Percentiles rank a stretch among this genome's conserved stretches.
phyloP scores from a whole-genome alignment of 2,329 filamentous ascomycete species.

The Coniochaeta pulveracea region DNA sequence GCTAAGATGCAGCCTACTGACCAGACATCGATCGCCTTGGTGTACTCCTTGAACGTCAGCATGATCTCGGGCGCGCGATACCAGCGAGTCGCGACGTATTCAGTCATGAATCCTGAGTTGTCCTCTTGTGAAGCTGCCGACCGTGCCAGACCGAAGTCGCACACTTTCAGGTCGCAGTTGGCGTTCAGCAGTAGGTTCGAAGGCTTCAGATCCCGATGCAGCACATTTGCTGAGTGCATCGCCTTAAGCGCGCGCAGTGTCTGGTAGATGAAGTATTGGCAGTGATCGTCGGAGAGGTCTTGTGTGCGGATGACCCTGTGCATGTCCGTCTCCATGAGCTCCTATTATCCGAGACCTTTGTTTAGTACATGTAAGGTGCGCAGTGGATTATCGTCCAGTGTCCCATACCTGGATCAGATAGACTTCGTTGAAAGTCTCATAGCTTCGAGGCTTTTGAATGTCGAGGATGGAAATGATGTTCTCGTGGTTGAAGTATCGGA shows the following conservation, averaged over 20 bases:
- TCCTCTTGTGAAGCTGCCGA: constrained; percentile 96
- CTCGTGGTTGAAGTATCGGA: constrained; percentile 98
- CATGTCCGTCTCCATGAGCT: constrained; percentile 99
- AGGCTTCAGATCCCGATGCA: constrained; percentile 94
- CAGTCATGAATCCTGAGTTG: constrained; percentile 99
- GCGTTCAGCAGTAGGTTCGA: constrained; percentile 95
- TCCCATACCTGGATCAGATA: constrained; percentile 84
- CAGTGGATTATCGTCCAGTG: neutral
- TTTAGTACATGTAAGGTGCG: too few species aligned
- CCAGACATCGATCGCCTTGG: constrained; percentile 98
- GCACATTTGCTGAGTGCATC: constrained; percentile 97
- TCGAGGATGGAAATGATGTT: constrained; percentile 99
- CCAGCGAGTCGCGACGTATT: constrained; percentile 99
- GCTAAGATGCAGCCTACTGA: constrained; percentile 96
- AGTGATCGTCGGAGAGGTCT: constrained; percentile 96
- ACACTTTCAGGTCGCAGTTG: constrained; percentile 98
- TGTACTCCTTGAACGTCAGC: constrained; percentile 99
- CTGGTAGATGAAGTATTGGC: constrained; percentile 99
- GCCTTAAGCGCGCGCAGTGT: constrained; percentile 94
- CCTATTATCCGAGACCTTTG: constrained; percentile 51
- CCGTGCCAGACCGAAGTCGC: constrained; percentile 91
- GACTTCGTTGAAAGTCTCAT: constrained; percentile 92
- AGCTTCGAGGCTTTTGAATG: constrained; percentile 95
- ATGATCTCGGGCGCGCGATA: constrained; percentile 99
- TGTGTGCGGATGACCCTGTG: constrained; percentile 97